These are phyloP conservation scores for Papiliotrema terrestris DNA, from an alignment of 1,284 basidiomycete species.

Conservation along the genomic window DNA sequence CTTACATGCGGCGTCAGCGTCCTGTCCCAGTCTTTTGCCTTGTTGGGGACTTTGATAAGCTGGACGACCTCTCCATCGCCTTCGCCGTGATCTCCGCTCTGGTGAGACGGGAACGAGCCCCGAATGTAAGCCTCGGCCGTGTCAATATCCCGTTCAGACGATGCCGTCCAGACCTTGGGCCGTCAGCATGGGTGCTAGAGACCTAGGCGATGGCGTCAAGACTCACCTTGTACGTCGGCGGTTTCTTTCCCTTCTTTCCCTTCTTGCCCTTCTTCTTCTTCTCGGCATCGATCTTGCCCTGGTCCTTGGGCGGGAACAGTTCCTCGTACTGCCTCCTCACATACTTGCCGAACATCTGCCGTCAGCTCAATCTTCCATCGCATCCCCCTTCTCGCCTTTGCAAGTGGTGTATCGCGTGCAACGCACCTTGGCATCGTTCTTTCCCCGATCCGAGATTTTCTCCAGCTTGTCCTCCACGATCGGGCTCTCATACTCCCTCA, in stretches of 20 bases:
- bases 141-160: slow-evolving; percentile 47
- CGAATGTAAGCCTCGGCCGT: slow-evolving; percentile 48
- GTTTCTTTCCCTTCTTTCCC: slow-evolving; percentile 14
- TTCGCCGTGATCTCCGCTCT: slow-evolving; percentile 45
- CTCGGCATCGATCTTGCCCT: slow-evolving; percentile 13
- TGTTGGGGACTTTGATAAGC: slow-evolving; percentile 50
- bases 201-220: background rate
- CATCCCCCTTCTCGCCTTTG: background rate
- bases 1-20: slow-evolving; percentile 49
- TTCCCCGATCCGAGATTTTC: slow-evolving; percentile 54
- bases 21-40: slow-evolving; percentile 47
- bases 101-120: slow-evolving; percentile 49
- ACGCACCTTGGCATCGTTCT: slow-evolving; percentile 42
- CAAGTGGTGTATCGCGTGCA: background rate
- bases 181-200: slow-evolving; percentile 3
- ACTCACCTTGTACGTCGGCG: slow-evolving; percentile 32
- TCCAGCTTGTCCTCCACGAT: slow-evolving; percentile 70
- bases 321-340: slow-evolving; percentile 43
- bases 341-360: slow-evolving; percentile 37
- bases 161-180: slow-evolving; percentile 47
- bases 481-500: slow-evolving; percentile 45
- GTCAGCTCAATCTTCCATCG: slow-evolving; percentile 4
- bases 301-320: slow-evolving; percentile 41
- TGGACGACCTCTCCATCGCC: slow-evolving; percentile 48
- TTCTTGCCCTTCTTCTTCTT: slow-evolving; percentile 11